Evolutionary conservation across 2,329 filamentous ascomycete species (phyloP).

Genomic region (Xylariaceae sp.): DNA sequence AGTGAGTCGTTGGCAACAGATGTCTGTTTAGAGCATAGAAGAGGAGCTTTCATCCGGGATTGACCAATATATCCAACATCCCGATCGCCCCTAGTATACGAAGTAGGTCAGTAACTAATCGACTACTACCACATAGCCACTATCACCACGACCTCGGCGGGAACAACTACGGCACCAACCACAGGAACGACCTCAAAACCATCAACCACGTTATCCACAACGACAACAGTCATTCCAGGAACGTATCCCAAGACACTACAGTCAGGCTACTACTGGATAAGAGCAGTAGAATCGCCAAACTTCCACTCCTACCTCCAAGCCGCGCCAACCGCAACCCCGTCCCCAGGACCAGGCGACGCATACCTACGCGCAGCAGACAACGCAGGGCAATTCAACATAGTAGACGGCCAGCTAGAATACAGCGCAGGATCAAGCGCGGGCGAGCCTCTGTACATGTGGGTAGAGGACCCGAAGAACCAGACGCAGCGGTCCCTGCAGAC

Average conservation of each 20-base stretch:
- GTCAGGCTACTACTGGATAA: slow-evolving; percentile 22
- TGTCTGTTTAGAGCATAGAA: neutral
- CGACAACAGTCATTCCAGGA: slow-evolving; percentile 7
- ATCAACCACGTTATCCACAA: slow-evolving; percentile 12
- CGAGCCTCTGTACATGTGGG: slow-evolving; percentile 42
- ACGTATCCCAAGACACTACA: slow-evolving; percentile 20
- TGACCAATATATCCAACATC: neutral
- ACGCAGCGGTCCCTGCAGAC: slow-evolving; percentile 47
- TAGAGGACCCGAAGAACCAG: slow-evolving; percentile 44
- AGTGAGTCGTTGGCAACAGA: slow-evolving; percentile 11
- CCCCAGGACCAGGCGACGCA: slow-evolving; percentile 17
- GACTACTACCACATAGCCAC: neutral
- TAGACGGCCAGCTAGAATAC: slow-evolving; percentile 52
- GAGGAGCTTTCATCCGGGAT: neutral
- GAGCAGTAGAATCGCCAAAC: slow-evolving; percentile 20
- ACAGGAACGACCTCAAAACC: slow-evolving; percentile 1
- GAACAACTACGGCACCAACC: neutral
- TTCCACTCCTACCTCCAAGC: slow-evolving; percentile 23
- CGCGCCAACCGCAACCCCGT: slow-evolving; percentile 20
- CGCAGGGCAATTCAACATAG: slow-evolving; percentile 56
- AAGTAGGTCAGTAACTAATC: neutral
- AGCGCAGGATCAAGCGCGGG: slow-evolving; percentile 29
- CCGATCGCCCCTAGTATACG: neutral
- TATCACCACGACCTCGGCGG: neutral
- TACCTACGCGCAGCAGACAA: slow-evolving; percentile 8